phyloP scores from a whole-genome alignment of 305 asterid genomes.

The Petunia hybrid region DNA sequence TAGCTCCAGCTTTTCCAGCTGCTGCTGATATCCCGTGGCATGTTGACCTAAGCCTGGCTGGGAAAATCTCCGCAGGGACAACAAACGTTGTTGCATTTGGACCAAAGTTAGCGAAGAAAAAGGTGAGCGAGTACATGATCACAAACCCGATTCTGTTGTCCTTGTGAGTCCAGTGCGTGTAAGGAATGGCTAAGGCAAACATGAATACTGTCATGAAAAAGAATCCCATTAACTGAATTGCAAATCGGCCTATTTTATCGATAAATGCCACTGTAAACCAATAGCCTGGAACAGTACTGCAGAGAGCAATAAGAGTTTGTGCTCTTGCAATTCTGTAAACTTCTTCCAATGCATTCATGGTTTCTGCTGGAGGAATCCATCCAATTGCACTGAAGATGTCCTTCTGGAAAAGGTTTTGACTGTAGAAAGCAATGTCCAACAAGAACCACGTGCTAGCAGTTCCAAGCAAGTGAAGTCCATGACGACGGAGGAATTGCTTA shows the following conservation, averaged over 20 bases:
- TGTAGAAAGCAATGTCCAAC: slow-evolving; percentile 68
- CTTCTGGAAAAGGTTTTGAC: slow-evolving; percentile 71
- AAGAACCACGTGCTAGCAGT: slow-evolving; percentile 68
- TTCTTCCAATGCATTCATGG: slow-evolving; percentile 66
- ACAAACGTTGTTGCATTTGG: slow-evolving; percentile 74
- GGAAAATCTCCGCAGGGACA: slow-evolving; percentile 73
- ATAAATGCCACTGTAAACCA: slow-evolving; percentile 78
- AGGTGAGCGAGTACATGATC: slow-evolving; percentile 58
- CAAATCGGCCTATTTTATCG: slow-evolving; percentile 57
- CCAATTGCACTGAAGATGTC: slow-evolving; percentile 63
- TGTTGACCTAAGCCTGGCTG: slow-evolving; percentile 68
- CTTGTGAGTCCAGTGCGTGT: slow-evolving; percentile 56
- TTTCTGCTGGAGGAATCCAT: slow-evolving; percentile 64
- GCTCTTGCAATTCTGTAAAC: slow-evolving; percentile 59
- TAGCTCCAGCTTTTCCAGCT: slow-evolving; percentile 67
- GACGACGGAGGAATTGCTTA: slow-evolving; percentile 54
- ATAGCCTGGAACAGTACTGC: slow-evolving; percentile 74
- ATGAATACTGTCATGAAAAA: slow-evolving; percentile 70
- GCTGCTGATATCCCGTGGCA: slow-evolving; percentile 80
- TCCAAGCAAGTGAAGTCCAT: slow-evolving; percentile 66
- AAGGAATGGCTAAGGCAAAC: slow-evolving; percentile 72
- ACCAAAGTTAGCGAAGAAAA: slow-evolving; percentile 72
- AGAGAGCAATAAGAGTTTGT: slow-evolving; percentile 64
- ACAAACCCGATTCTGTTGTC: slow-evolving; percentile 58
- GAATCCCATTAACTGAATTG: slow-evolving; percentile 68